Evolutionary conservation across 305 asterid genomes (phyloP).

Genomic region (Withania somnifera): DNA sequence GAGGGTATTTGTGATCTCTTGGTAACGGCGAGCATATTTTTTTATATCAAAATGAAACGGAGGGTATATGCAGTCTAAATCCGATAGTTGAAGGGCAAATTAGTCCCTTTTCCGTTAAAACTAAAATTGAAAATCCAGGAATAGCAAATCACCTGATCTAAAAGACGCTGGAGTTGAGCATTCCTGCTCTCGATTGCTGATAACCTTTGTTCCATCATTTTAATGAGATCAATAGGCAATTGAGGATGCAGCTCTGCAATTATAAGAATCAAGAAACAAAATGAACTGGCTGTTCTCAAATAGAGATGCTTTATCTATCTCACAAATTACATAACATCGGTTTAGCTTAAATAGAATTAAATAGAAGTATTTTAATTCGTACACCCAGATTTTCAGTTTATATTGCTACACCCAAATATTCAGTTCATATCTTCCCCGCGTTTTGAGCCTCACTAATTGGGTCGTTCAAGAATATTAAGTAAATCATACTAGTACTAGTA

Average conservation of each 20-base stretch:
- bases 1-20: too few relatives aligned
- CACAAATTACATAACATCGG: too few relatives aligned
- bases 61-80: too few relatives aligned
- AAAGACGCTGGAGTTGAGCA: conserved; percentile 42
- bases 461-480: background rate
- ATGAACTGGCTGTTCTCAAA: background rate
- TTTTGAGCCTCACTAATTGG: background rate
- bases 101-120: too few relatives aligned
- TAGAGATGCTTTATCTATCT: background rate
- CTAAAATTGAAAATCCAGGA: background rate
- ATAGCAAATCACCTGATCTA: conserved; percentile 37
- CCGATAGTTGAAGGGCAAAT: too few relatives aligned
- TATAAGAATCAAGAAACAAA: background rate
- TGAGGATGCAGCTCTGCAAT: conserved; percentile 37
- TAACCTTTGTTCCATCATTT: conserved; percentile 68
- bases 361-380: background rate
- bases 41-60: too few relatives aligned
- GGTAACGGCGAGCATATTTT: too few relatives aligned
- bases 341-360: background rate
- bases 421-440: background rate
- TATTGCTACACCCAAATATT: background rate
- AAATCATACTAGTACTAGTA: background rate
- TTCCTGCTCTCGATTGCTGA: conserved; percentile 52
- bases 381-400: background rate
- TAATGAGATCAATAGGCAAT: conserved; percentile 54